phyloP scores from a whole-genome alignment of 345 rosid genomes.

The Heritiera littoralis region DNA sequence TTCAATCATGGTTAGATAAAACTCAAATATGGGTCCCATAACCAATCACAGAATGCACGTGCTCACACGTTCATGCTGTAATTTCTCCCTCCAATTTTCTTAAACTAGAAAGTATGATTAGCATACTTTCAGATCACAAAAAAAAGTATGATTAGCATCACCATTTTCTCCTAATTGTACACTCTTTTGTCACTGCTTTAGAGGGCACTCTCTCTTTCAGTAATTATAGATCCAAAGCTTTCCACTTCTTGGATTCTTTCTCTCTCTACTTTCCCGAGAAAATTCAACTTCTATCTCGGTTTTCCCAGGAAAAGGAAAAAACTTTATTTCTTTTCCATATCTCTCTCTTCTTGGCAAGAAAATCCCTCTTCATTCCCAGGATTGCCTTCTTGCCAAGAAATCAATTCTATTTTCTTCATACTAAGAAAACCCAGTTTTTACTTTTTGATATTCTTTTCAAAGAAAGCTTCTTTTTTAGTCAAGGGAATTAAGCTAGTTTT shows the following conservation, averaged over 20 bases:
- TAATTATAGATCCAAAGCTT: slow-evolving; percentile 39
- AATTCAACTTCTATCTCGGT: slow-evolving; percentile 2
- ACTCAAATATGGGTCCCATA: neutral
- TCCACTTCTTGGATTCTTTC: slow-evolving; percentile 49
- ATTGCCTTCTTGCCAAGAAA: slow-evolving; percentile 7
- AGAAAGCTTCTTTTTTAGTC: neutral
- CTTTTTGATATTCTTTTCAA: neutral
- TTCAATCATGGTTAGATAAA: too few relatives aligned
- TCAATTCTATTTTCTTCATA: neutral
- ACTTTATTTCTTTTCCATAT: neutral
- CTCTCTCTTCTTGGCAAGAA: slow-evolving; percentile 20
- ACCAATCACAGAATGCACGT: slow-evolving; percentile 7
- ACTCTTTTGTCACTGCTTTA: neutral
- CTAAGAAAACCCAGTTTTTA: neutral
- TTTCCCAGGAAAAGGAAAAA: slow-evolving; percentile 12
- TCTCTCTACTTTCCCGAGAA: slow-evolving; percentile 18
- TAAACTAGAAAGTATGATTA: neutral
- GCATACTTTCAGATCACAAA: too few relatives aligned
- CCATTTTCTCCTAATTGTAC: neutral
- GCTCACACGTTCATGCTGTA: slow-evolving; percentile 9
- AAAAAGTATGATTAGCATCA: neutral
- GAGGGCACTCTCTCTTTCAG: neutral
- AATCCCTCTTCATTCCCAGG: neutral
- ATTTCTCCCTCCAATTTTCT: slow-evolving; percentile 1
- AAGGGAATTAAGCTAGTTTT: neutral